Percentiles rank a stretch among this genome's conserved stretches.
phyloP scores from a whole-genome alignment of 257 asterid species.

The Capsicum baccatum region DNA sequence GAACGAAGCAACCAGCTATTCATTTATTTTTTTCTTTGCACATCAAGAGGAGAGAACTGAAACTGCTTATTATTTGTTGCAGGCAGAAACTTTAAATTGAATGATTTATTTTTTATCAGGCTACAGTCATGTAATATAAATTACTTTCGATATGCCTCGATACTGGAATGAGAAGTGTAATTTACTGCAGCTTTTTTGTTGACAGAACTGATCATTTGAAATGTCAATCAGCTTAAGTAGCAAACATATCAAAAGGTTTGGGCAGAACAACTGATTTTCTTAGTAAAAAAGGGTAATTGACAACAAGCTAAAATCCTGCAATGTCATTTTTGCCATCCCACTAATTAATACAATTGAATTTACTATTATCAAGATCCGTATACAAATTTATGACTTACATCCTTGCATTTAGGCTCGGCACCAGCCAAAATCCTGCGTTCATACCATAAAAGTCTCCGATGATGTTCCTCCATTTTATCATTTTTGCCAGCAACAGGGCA shows the following conservation, averaged over 20 bases:
- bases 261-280: background rate
- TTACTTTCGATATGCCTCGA: background rate
- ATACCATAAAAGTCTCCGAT: conserved; percentile 60
- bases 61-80: background rate
- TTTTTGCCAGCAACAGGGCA: conserved; percentile 43
- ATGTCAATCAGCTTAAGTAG: background rate
- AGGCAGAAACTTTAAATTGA: background rate
- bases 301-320: background rate
- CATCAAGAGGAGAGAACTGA: too few species aligned
- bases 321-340: background rate
- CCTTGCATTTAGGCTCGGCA: conserved; percentile 43
- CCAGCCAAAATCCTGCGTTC: conserved; percentile 54
- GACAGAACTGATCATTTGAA: background rate
- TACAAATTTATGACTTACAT: conserved; percentile 43
- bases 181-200: background rate
- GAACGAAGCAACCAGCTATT: background rate
- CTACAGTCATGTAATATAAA: conserved; percentile 3
- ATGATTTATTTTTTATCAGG: background rate
- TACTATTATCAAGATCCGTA: background rate
- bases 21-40: too few species aligned
- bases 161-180: conserved; percentile 1
- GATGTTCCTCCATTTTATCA: conserved; percentile 37
- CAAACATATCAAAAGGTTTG: background rate
- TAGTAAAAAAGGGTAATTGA: background rate
- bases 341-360: background rate